Evolutionary conservation across 2,329 filamentous ascomycete species (phyloP).

Genomic region (Pseudocercospora eumusae): DNA sequence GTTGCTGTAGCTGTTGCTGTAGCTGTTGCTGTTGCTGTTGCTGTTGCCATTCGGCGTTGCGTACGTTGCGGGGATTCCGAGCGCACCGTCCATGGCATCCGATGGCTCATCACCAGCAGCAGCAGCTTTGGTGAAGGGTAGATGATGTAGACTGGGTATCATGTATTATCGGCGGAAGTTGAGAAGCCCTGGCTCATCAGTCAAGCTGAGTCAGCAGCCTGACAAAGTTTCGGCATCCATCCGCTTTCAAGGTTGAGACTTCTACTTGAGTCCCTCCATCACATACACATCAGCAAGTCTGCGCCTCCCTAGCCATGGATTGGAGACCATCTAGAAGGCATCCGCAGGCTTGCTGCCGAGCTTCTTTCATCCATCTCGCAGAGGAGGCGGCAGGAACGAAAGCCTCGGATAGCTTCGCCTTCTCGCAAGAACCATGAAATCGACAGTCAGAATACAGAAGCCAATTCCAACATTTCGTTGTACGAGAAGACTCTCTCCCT

Average conservation of each 20-base stretch:
- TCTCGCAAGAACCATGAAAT: too few relatives aligned
- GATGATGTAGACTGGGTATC: not conserved
- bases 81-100: not conserved
- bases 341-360: not conserved
- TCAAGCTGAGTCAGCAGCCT: not conserved
- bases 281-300: too few relatives aligned
- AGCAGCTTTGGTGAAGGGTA: not conserved
- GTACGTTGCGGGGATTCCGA: not conserved
- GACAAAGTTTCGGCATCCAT: not conserved
- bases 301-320: not conserved
- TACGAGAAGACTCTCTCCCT: too few relatives aligned
- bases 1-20: constrained; percentile 13
- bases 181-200: not conserved
- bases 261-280: too few relatives aligned
- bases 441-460: too few relatives aligned
- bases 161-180: not conserved
- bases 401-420: too few relatives aligned
- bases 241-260: not conserved
- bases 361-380: not conserved
- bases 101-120: not conserved
- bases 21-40: constrained; percentile 10
- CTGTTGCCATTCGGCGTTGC: not conserved
- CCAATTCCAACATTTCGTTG: too few relatives aligned
- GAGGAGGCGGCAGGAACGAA: too few relatives aligned
- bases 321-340: not conserved